Percentiles rank a stretch among this genome's conserved stretches.
These are phyloP conservation scores for Apiosordaria backusii DNA, from an alignment of 495 filamentous ascomycete genomes.

Conservation along the genomic window DNA sequence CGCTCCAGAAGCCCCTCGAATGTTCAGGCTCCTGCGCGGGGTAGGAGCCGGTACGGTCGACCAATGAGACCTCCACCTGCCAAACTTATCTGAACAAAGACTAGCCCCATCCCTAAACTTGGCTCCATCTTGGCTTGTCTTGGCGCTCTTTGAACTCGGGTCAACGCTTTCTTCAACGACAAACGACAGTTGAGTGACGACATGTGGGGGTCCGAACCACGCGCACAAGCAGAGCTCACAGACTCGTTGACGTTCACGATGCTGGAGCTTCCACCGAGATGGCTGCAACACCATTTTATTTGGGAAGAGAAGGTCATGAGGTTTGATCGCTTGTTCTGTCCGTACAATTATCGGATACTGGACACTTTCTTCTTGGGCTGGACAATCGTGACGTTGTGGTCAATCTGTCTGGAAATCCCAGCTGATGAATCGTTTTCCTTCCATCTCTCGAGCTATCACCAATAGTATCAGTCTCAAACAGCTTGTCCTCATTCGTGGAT, in stretches of 20 bases:
- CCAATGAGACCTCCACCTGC: not conserved
- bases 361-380: not conserved
- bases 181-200: conserved; percentile 5
- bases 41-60: not conserved
- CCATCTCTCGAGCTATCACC: not conserved
- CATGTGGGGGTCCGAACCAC: conserved; percentile 1
- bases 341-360: too few species aligned
- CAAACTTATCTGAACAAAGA: not conserved
- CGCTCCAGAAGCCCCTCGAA: not conserved
- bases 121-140: not conserved
- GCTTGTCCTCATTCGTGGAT: not conserved
- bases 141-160: not conserved
- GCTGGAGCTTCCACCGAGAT: not conserved
- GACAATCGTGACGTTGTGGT: not conserved
- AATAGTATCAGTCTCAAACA: not conserved
- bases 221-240: not conserved
- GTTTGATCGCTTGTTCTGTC: not conserved
- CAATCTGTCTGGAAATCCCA: not conserved
- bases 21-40: not conserved
- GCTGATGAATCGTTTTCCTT: not conserved
- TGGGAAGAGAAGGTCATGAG: too few species aligned
- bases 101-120: not conserved
- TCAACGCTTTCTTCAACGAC: not conserved
- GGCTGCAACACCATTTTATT: not conserved
- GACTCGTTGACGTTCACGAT: not conserved